Percentiles rank a stretch among this genome's conserved stretches.
phyloP scores from a whole-genome alignment of 345 rosid genomes.

The Populus deltoides region DNA sequence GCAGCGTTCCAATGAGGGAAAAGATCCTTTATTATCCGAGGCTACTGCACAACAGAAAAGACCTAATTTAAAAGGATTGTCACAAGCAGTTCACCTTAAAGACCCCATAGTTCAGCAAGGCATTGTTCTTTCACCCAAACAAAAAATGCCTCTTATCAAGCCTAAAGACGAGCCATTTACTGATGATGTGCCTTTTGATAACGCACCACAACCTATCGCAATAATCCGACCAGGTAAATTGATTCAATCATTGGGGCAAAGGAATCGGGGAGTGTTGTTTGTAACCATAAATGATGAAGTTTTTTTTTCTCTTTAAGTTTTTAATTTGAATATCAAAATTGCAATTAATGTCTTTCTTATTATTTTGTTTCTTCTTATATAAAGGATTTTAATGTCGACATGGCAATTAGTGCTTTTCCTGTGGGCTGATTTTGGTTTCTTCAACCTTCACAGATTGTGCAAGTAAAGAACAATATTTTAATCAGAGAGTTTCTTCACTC shows the following conservation, averaged over 20 bases:
- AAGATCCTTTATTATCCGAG: constrained; percentile 37
- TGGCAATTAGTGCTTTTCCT: neutral
- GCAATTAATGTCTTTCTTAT: constrained; percentile 7
- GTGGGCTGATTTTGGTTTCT: constrained; percentile 4
- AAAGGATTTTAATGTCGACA: neutral
- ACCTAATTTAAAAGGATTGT: constrained; percentile 14
- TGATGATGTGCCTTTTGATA: constrained; percentile 34
- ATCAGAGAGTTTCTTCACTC: constrained; percentile 24
- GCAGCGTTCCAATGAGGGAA: constrained; percentile 38
- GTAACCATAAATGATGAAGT: neutral
- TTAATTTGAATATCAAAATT: neutral
- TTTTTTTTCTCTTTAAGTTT: no score
- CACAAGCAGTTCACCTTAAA: constrained; percentile 24
- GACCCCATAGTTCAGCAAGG: constrained; percentile 24
- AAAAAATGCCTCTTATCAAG: constrained; percentile 24
- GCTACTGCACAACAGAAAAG: constrained; percentile 21
- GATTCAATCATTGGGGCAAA: neutral
- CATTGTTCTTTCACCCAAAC: constrained; percentile 2
- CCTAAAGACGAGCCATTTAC: constrained; percentile 61
- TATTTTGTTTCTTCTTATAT: neutral
- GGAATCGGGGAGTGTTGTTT: neutral
- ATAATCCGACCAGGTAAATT: constrained; percentile 50
- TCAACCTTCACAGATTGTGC: constrained; percentile 32
- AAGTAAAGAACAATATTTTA: constrained; percentile 21
- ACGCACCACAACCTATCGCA: constrained; percentile 38